These are phyloP conservation scores for Aspergillus taichungensis DNA, from an alignment of 495 filamentous ascomycete species.

Conservation along the genomic window DNA sequence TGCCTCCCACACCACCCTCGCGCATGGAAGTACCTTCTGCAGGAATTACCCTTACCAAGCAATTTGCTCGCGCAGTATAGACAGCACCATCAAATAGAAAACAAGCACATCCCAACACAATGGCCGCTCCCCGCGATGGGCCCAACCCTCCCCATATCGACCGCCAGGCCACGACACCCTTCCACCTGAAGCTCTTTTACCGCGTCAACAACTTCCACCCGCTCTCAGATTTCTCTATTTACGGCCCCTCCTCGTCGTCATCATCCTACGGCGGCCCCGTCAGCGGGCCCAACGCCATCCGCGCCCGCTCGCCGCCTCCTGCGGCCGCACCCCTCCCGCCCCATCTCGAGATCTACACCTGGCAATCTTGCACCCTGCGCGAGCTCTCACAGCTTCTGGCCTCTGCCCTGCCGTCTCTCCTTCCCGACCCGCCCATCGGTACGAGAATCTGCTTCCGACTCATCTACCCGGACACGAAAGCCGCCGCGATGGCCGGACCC, in stretches of 20 bases:
- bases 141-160: conserved; percentile 33
- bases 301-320: conserved; percentile 25
- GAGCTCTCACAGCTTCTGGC: conserved; percentile 74
- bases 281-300: conserved; percentile 28
- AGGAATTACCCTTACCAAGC: no score
- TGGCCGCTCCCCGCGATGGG: conserved; percentile 20
- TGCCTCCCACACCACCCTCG: not conserved
- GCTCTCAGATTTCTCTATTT: conserved; percentile 26
- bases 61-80: no score
- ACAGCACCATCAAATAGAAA: not conserved
- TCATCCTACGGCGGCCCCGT: conserved; percentile 16
- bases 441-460: conserved; percentile 80
- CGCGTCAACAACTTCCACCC: conserved; percentile 61
- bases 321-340: conserved; percentile 46
- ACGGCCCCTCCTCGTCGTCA: conserved; percentile 8
- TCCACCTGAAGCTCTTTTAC: conserved; percentile 88
- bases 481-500: conserved; percentile 31
- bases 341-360: conserved; percentile 80
- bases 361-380: conserved; percentile 70
- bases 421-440: conserved; percentile 68
- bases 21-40: no score
- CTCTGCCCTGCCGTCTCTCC: conserved; percentile 53
- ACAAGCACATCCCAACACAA: conserved; percentile 7
- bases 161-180: conserved; percentile 72
- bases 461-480: conserved; percentile 72